Evolutionary conservation across 2,329 filamentous ascomycete genomes (phyloP).

Genomic region (Colletotrichum acutatum): DNA sequence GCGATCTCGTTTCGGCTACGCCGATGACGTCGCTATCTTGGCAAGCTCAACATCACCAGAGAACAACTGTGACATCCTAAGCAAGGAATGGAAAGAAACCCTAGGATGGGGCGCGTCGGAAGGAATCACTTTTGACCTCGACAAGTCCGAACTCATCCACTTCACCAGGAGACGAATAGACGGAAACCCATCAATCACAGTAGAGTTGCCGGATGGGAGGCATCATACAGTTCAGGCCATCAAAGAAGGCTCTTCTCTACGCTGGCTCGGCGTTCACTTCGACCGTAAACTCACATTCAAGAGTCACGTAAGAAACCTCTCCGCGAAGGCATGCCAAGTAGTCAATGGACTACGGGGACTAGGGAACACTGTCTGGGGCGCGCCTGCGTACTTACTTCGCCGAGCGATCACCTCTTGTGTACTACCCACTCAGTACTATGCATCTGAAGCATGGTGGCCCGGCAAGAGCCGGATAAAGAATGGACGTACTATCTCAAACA

Average conservation of each 20-base stretch:
- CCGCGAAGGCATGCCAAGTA: neutral
- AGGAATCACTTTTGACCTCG: neutral
- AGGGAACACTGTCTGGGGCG: no score
- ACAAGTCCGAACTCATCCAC: neutral
- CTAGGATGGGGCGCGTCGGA: neutral
- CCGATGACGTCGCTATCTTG: neutral
- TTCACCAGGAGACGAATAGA: neutral
- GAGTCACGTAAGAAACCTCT: neutral
- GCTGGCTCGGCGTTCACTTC: no score
- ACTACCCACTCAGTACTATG: neutral
- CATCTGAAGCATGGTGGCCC: neutral
- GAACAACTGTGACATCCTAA: neutral
- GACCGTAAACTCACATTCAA: slow-evolving; percentile 5
- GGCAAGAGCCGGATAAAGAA: neutral
- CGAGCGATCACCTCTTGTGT: neutral
- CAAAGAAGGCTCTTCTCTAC: no score
- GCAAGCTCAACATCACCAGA: neutral
- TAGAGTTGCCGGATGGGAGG: neutral
- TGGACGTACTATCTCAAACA: neutral
- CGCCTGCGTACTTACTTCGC: no score
- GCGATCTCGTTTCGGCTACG: neutral
- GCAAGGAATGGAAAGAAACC: neutral
- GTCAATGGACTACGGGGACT: neutral
- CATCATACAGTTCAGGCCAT: no score
- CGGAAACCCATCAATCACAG: neutral